Evolutionary conservation across 2,329 filamentous ascomycete genomes (phyloP).

Genomic region (Aspergillus fumigatiaffinis): DNA sequence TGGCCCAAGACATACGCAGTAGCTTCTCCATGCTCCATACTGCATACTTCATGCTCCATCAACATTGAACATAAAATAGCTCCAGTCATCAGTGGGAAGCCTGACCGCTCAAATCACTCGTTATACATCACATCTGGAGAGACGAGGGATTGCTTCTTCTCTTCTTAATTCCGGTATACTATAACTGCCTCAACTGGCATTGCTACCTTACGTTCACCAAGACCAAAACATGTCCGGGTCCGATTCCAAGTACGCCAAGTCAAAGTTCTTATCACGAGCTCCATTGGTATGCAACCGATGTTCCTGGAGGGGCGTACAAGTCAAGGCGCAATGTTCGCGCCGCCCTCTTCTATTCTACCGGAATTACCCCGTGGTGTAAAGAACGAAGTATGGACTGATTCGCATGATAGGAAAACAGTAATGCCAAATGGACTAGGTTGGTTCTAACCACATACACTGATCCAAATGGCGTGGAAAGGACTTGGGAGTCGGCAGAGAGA

Average conservation of each 20-base stretch:
- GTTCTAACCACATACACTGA: constrained; percentile 43
- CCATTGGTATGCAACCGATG: constrained; percentile 28
- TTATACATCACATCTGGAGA: neutral
- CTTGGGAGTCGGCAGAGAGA: constrained; percentile 45
- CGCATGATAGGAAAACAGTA: constrained; percentile 29
- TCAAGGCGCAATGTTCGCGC: neutral
- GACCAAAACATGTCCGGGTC: constrained; percentile 8
- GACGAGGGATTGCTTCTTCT: neutral
- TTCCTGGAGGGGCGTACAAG: neutral
- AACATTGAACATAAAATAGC: neutral
- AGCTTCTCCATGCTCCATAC: neutral
- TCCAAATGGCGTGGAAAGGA: constrained; percentile 39
- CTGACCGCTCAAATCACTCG: neutral
- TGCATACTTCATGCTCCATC: too few relatives aligned
- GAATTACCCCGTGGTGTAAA: neutral
- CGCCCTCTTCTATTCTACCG: neutral
- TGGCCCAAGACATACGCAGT: neutral
- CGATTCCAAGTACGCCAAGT: constrained; percentile 20
- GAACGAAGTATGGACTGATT: neutral
- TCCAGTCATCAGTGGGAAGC: neutral
- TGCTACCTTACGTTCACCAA: neutral
- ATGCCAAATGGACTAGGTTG: constrained; percentile 42
- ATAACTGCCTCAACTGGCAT: neutral
- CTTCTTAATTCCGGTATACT: neutral
- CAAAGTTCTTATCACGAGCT: constrained; percentile 28